Percentiles rank a stretch among this genome's conserved stretches.
These are phyloP conservation scores for Salix dunnii DNA, from an alignment of 345 rosid genomes.

Conservation along the genomic window DNA sequence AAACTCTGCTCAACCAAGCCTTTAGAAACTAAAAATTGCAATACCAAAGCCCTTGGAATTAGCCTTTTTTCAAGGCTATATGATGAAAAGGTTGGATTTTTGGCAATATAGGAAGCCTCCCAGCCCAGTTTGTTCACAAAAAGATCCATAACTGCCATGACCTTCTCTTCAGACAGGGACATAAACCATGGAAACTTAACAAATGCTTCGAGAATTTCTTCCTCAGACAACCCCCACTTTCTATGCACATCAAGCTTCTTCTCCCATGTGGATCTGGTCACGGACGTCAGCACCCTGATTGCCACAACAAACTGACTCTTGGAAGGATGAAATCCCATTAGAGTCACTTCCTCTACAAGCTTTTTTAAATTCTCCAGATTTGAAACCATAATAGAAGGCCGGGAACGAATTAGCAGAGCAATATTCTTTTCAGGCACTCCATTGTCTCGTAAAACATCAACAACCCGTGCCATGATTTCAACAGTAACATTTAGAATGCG, in stretches of 20 bases:
- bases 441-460: not conserved
- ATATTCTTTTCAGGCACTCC: conserved; percentile 15
- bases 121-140: conserved; percentile 28
- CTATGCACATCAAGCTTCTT: not conserved
- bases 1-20: conserved; percentile 22
- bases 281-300: conserved; percentile 7
- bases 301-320: conserved; percentile 43
- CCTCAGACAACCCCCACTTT: conserved; percentile 25
- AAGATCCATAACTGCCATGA: conserved; percentile 18
- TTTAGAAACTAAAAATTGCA: conserved; percentile 16
- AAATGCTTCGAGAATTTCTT: conserved; percentile 23
- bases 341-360: conserved; percentile 24
- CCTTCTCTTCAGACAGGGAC: conserved; percentile 22
- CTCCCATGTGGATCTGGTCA: conserved; percentile 20
- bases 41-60: conserved; percentile 30
- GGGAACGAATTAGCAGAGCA: not conserved
- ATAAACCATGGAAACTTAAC: conserved; percentile 18
- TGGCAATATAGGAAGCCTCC: conserved; percentile 8
- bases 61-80: conserved; percentile 33
- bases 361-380: not conserved
- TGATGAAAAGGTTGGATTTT: not conserved
- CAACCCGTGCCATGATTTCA: not conserved
- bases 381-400: not conserved
- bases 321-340: conserved; percentile 47
- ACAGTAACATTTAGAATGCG: not conserved